A percentile compares a stretch with the other conserved stretches of the same genome.
phyloP scores from a whole-genome alignment of 768 basidiomycete genomes.

The Russula emetica region DNA sequence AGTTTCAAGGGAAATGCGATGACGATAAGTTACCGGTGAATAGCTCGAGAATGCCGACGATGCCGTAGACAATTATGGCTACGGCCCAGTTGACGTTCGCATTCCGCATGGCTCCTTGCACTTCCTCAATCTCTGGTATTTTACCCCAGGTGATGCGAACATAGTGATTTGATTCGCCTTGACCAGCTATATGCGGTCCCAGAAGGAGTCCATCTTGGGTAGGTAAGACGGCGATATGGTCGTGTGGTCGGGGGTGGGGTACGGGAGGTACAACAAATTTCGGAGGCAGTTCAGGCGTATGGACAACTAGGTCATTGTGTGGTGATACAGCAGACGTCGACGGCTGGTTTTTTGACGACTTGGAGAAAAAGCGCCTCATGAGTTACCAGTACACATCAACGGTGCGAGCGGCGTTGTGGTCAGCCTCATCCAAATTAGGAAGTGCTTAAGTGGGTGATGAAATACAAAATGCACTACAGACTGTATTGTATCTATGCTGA shows the following conservation, averaged over 20 bases:
- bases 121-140: constrained; percentile 48
- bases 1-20: constrained; percentile 7
- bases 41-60: constrained; percentile 69
- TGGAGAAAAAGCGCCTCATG: constrained; percentile 28
- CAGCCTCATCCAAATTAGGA: constrained; percentile 16
- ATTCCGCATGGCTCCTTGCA: constrained; percentile 36
- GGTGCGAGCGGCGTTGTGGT: neutral
- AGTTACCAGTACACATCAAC: neutral
- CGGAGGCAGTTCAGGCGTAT: constrained; percentile 47
- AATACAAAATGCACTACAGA: constrained; percentile 22
- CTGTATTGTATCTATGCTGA: constrained; percentile 17
- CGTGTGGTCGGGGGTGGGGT: constrained; percentile 72
- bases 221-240: constrained; percentile 58
- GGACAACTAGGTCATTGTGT: constrained; percentile 19
- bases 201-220: constrained; percentile 63
- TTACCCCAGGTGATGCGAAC: constrained; percentile 63
- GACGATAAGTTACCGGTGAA: constrained; percentile 54
- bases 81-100: constrained; percentile 50
- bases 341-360: constrained; percentile 20
- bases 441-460: neutral
- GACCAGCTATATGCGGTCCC: constrained; percentile 46
- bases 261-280: constrained; percentile 61
- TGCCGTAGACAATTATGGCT: constrained; percentile 62
- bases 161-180: constrained; percentile 37
- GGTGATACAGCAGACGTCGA: constrained; percentile 2